Base-by-base conservation (phyloP, 495 filamentous ascomycete genomes). In the Neurospora sublineolata region DNA sequence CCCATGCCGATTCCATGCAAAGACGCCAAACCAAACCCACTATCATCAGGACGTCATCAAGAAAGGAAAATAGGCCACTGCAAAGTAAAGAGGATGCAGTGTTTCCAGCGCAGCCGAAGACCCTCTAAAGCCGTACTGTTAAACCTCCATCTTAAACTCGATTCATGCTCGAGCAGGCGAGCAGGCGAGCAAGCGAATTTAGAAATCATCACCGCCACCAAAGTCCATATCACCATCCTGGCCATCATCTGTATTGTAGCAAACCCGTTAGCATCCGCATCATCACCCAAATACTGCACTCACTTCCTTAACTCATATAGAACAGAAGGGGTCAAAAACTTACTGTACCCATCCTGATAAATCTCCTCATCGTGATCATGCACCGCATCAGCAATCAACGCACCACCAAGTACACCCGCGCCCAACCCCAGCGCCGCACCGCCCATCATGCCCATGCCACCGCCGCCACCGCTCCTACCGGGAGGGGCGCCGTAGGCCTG, bases 401-500 rank as follows among this genome's bases (percentile, higher is more conserved):
- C 81, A 12, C 92, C 92, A 72, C 92, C 92, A 3, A 94, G 46
- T 75, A 96, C 73, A 70, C 93, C 93, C 70, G 89, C 93, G 67
- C 92, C 93, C 10, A 92, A 76, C 79, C 93, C 93, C 72, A 94
- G 80, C 20, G 92, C 93, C 10, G 90, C 91, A 36, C 87, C 91
- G 64, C 91, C 91, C 1, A 83, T 87, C 58, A 83, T 83, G 27
- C 91, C 92, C 83, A 93, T 84, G 0, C 90, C 89, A 52, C 84
- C 78, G 46, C 84, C 85, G 39, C 77, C 44, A 27, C 44, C 38
- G 68, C 73, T 79, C 72, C 74, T 78, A 20, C 46, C 37, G 39
- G 68, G 74, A 60, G 30, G 68, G 27, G 64, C 68, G 39, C 69
- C 69, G 40, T 75, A 27, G 1, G 41, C 42, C n/a, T 73, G 72